Percentiles rank a stretch among this genome's conserved stretches.
Evolutionary conservation across 2,329 filamentous ascomycete species (phyloP).

Genomic region (Bretziella fagacearum): DNA sequence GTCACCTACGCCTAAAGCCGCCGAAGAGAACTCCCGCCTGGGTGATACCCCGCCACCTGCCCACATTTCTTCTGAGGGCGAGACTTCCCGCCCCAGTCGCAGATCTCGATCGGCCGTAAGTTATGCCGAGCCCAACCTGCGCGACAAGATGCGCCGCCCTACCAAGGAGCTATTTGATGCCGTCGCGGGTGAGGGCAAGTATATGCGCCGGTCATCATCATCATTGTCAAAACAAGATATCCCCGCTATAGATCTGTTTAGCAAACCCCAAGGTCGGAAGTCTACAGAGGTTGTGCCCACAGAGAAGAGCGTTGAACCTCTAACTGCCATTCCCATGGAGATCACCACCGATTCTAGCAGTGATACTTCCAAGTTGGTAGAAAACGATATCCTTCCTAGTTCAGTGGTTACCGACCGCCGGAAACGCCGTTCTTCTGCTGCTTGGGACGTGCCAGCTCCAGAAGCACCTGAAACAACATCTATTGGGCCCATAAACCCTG

Average conservation of each 20-base stretch:
- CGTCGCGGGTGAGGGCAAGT: slow-evolving; percentile 46
- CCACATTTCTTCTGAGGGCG: slow-evolving; percentile 37
- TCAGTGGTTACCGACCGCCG: slow-evolving; percentile 25
- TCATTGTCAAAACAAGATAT: slow-evolving; percentile 12
- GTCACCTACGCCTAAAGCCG: slow-evolving; percentile 31
- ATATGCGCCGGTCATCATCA: slow-evolving; percentile 24
- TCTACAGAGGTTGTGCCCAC: background rate
- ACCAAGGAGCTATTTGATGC: slow-evolving; percentile 62
- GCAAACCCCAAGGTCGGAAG: background rate
- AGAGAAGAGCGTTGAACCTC: background rate
- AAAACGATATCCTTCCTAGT: slow-evolving; percentile 18
- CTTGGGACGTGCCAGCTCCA: slow-evolving; percentile 5
- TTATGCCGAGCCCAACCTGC: slow-evolving; percentile 67
- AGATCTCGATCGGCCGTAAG: slow-evolving; percentile 53
- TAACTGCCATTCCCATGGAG: too few relatives aligned
- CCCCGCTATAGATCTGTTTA: slow-evolving; percentile 13
- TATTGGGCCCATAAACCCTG: background rate
- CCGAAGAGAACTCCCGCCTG: slow-evolving; percentile 21
- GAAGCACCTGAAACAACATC: background rate
- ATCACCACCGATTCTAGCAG: too few relatives aligned
- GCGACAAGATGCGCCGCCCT: slow-evolving; percentile 69
- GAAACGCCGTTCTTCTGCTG: slow-evolving; percentile 24
- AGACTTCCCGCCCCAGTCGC: slow-evolving; percentile 47
- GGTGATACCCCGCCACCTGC: slow-evolving; percentile 43
- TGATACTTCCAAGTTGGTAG: background rate